Base-by-base conservation (phyloP, 305 asterid genomes). In the Withania somnifera region DNA sequence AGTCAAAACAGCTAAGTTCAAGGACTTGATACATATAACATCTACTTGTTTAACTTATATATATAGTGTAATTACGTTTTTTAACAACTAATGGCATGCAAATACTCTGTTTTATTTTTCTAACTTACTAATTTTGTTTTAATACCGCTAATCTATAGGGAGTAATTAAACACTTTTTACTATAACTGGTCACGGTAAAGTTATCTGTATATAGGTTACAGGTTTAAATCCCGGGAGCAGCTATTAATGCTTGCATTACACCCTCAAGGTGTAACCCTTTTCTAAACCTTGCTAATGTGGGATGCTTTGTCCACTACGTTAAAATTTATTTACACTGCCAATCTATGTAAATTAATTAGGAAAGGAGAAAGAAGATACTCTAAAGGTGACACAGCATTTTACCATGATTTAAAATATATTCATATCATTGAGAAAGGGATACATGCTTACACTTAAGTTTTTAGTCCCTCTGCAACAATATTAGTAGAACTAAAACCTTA, bases 381-480 rank as follows among this genome's bases (percentile, higher is more conserved):
- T 28, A 28, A 47, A 75, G 51, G 20, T 61, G 40, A 30, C 11
- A 50, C 15, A 47, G 61, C 79, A 75, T 30, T 7, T 19, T 45
- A 50, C 45, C 10, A 50, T 26, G 47, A 28, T 28, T 75, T 51
- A 75, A 75, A 50, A 28, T 19, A 75, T 51, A 75, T 26, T 0
- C 28, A 17, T 51, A 76, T 30, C 47, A 76, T 76, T 51, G 5
- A 75, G 63, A 28, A 75, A 51, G 61, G 42, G 80, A 51, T 10
- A 15, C 61, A 51, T 76, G 80, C 45, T 76, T 76, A 76, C 64
- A 76, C n/a, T 76, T 28, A 0, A 15, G 47, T 9, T 75, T 63
- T 75, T 50, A 75, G 30, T 76, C 80, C 60, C 63, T 50, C 80
- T 76, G 80, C 63, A 51, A 51, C 80, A 51, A 30, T 30, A 76